Conservation (phyloP, 2,329 filamentous ascomycete genomes). For the Pseudogymnoascus sp. region DNA sequence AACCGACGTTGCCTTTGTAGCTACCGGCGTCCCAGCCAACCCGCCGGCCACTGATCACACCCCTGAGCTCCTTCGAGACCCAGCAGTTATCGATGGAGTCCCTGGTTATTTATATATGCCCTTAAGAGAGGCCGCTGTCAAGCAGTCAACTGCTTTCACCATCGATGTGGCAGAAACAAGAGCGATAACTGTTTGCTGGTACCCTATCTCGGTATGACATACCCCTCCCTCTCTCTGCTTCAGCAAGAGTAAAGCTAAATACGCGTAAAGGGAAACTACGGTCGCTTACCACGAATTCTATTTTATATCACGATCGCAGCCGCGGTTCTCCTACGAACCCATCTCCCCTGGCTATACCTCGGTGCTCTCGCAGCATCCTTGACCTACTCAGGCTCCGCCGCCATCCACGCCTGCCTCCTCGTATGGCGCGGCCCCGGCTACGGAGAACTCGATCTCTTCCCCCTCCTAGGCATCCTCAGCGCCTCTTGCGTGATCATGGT, state of each 20-base stretch:
- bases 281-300: not conserved
- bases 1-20: not conserved
- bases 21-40: not conserved
- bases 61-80: not conserved
- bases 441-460: not conserved
- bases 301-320: not conserved
- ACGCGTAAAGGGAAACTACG: not conserved
- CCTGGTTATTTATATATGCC: not conserved
- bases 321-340: not conserved
- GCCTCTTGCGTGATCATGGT: not conserved
- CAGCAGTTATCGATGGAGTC: not conserved
- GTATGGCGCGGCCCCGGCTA: not conserved
- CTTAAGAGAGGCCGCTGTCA: not conserved
- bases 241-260: not conserved
- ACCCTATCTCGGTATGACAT: not conserved
- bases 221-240: not conserved
- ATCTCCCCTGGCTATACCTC: not conserved
- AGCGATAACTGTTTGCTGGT: not conserved
- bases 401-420: constrained; percentile 4
- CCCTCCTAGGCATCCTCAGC: not conserved
- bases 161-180: not conserved
- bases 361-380: not conserved
- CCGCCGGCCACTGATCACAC: not conserved
- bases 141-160: not conserved
- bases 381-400: not conserved